Percentiles rank a stretch among this genome's conserved stretches.
phyloP scores from a whole-genome alignment of 2,329 filamentous ascomycete species.

The Penicillium sp. region DNA sequence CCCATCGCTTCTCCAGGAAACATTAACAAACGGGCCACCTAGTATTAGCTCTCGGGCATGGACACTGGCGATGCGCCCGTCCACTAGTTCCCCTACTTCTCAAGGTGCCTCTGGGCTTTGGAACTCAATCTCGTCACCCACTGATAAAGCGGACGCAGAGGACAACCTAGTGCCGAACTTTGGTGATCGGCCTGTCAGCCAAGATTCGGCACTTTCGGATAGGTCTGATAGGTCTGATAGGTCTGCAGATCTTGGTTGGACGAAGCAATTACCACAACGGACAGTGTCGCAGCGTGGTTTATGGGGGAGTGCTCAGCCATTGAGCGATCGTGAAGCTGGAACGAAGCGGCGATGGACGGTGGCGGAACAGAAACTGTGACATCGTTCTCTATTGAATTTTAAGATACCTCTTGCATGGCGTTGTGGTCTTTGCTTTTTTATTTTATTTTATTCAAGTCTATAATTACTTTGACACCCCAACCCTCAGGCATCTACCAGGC shows the following conservation, averaged over 20 bases:
- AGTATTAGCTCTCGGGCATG: constrained; percentile 22
- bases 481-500: constrained; percentile 13
- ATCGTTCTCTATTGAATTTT: constrained; percentile 1
- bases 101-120: constrained; percentile 36
- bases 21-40: constrained; percentile 27
- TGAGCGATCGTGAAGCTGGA: constrained; percentile 29
- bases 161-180: constrained; percentile 42
- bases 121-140: constrained; percentile 28
- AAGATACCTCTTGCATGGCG: constrained; percentile 26
- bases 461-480: neutral
- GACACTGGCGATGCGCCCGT: constrained; percentile 22
- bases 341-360: constrained; percentile 41
- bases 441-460: neutral
- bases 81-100: constrained; percentile 19
- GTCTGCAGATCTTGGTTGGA: constrained; percentile 12
- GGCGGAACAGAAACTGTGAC: constrained; percentile 31
- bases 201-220: constrained; percentile 7
- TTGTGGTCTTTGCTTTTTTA: neutral
- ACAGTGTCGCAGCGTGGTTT: constrained; percentile 37
- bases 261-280: constrained; percentile 27
- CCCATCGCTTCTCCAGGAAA: constrained; percentile 26
- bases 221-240: neutral
- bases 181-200: constrained; percentile 26
- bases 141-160: constrained; percentile 20
- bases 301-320: constrained; percentile 36